Evolutionary conservation across 2,329 filamentous ascomycete species (phyloP).

Genomic region (Coniochaeta sp.): DNA sequence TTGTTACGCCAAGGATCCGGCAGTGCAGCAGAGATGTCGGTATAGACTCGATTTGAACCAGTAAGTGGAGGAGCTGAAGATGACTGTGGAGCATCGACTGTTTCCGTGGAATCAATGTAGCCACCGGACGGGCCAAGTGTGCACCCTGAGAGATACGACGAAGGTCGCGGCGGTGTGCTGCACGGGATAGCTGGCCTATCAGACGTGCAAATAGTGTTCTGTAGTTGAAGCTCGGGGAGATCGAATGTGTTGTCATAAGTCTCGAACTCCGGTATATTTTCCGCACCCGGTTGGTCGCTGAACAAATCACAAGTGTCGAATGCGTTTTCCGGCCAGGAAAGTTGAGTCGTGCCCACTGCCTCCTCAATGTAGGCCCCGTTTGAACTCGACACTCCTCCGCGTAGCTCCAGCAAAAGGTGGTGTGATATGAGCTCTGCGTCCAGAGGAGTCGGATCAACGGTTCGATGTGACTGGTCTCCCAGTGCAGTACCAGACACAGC

Average conservation of each 20-base stretch:
- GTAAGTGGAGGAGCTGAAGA: background rate
- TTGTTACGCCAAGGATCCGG: background rate
- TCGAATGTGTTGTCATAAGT: background rate
- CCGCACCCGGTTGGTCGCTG: background rate
- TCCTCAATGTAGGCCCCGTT: background rate
- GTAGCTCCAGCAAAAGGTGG: too few species aligned
- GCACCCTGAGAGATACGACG: background rate
- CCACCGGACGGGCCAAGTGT: background rate
- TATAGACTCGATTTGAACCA: background rate
- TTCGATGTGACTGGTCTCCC: too few species aligned
- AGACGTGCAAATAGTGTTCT: background rate
- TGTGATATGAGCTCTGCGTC: too few species aligned
- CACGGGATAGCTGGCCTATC: background rate
- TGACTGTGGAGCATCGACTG: background rate
- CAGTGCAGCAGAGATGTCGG: background rate
- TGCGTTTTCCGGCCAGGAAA: background rate
- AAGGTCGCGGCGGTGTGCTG: background rate
- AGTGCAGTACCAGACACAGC: too few species aligned
- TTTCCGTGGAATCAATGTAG: background rate
- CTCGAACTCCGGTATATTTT: background rate
- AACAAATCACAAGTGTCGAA: background rate
- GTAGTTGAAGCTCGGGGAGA: background rate
- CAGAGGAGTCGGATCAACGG: too few species aligned
- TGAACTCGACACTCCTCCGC: background rate
- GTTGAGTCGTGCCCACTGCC: background rate